phyloP scores from a whole-genome alignment of 306 rosid species.

The Cajanus cajan region DNA sequence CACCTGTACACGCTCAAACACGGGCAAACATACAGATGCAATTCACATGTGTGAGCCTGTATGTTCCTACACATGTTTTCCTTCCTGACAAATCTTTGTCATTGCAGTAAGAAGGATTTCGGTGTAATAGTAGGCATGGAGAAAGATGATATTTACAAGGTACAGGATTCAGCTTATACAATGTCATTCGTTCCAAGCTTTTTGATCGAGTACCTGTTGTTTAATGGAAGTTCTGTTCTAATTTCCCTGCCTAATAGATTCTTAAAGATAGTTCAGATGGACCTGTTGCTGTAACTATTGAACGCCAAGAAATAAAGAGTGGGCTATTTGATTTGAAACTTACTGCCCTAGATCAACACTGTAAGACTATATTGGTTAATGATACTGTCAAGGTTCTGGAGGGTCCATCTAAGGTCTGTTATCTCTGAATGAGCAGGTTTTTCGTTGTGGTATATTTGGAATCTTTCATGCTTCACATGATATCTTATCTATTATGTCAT shows the following conservation, averaged over 20 bases:
- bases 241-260: constrained; percentile 49
- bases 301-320: constrained; percentile 54
- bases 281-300: constrained; percentile 55
- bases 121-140: constrained; percentile 79
- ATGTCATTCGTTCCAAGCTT: constrained; percentile 9
- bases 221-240: constrained; percentile 1
- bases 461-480: constrained; percentile 12
- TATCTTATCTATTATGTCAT: constrained; percentile 26
- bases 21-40: neutral
- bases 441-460: neutral
- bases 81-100: constrained; percentile 16
- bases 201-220: neutral
- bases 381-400: constrained; percentile 73
- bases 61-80: neutral
- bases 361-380: constrained; percentile 60
- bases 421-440: neutral
- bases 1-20: neutral
- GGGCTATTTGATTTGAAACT: constrained; percentile 68
- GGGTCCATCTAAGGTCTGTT: constrained; percentile 74
- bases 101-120: constrained; percentile 83
- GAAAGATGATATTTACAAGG: constrained; percentile 87
- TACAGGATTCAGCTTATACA: constrained; percentile 33
- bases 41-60: neutral
- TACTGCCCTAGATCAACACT: constrained; percentile 66
- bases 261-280: constrained; percentile 72